Percentiles rank a stretch among this genome's conserved stretches.
Conservation (phyloP, 768 basidiomycete species). For the Ephemerocybe angulata region DNA sequence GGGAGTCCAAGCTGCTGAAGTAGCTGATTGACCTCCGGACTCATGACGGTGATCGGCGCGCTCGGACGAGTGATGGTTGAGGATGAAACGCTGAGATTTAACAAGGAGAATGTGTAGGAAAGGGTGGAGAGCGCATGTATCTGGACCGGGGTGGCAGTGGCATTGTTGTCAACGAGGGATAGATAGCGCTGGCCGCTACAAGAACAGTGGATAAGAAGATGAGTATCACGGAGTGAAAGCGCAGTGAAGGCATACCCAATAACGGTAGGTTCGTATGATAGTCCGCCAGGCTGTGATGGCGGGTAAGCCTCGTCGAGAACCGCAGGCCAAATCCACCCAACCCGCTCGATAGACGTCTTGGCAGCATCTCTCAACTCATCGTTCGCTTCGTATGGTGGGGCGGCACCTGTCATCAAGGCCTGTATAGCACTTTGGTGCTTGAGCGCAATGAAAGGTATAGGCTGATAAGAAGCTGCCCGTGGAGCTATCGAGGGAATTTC, state of each 20-base stretch:
- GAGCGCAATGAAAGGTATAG: conserved; percentile 35
- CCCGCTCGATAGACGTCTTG: conserved; percentile 27
- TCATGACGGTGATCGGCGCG: conserved; percentile 24
- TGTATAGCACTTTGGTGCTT: conserved; percentile 44
- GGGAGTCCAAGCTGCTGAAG: conserved; percentile 65
- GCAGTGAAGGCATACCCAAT: conserved; percentile 35
- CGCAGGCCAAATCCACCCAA: conserved; percentile 50
- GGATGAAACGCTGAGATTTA: conserved; percentile 29
- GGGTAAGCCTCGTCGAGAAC: conserved; percentile 48
- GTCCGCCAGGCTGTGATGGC: conserved; percentile 31
- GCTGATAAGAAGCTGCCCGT: conserved; percentile 15
- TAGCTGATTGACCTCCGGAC: conserved; percentile 50
- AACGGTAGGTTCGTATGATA: conserved; percentile 37
- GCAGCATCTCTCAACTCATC: conserved; percentile 17
- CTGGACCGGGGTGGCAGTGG: conserved; percentile 55
- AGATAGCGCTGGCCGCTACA: conserved; percentile 53
- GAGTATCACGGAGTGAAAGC: not conserved
- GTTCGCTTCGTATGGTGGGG: conserved; percentile 14
- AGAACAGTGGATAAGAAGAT: conserved; percentile 11
- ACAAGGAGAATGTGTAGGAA: conserved; percentile 51
- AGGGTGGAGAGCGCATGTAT: conserved; percentile 63
- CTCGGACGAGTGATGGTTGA: conserved; percentile 15
- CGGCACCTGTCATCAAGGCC: conserved; percentile 25
- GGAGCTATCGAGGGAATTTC: conserved; percentile 10
- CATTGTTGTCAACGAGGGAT: conserved; percentile 41